Percentiles rank a stretch among this genome's conserved stretches.
Evolutionary conservation across 2,329 filamentous ascomycete species (phyloP).

Genomic region (Colletotrichum caudatum): DNA sequence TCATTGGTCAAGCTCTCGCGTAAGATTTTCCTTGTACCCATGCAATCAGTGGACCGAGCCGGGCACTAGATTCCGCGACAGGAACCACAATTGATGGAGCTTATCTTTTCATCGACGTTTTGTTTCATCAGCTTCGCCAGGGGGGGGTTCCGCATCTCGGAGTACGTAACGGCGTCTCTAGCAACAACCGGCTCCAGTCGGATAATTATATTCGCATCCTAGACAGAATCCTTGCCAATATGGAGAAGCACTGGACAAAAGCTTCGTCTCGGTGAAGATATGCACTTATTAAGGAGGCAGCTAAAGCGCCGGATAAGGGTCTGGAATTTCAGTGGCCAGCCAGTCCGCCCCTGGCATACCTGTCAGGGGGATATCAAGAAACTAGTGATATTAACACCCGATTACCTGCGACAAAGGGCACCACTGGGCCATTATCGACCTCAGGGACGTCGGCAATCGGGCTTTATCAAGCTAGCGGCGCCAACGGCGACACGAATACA

Average conservation of each 20-base stretch:
- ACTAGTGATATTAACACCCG: conserved; percentile 20
- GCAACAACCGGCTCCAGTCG: background rate
- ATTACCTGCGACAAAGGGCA: conserved; percentile 6
- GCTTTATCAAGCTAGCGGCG: background rate
- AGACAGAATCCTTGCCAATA: background rate
- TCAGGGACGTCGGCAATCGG: conserved; percentile 4
- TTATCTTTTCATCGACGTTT: background rate
- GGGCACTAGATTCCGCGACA: background rate
- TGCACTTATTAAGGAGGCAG: background rate
- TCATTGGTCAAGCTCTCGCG: conserved; percentile 24
- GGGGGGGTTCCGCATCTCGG: background rate
- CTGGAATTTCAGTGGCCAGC: conserved; percentile 12
- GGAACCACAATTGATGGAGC: background rate
- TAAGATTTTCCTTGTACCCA: conserved; percentile 34
- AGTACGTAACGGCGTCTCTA: conserved; percentile 8
- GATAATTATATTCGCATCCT: background rate
- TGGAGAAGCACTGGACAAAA: background rate
- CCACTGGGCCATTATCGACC: background rate
- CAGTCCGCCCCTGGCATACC: background rate
- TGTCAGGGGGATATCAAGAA: conserved; percentile 11
- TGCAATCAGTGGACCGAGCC: conserved; percentile 26
- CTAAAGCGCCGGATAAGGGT: background rate
- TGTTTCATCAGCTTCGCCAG: conserved; percentile 5
- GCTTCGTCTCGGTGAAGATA: background rate
- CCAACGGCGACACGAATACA: conserved; percentile 1